These are phyloP conservation scores for Daldinia concentrica DNA, from an alignment of 495 filamentous ascomycete genomes.

Conservation along the genomic window DNA sequence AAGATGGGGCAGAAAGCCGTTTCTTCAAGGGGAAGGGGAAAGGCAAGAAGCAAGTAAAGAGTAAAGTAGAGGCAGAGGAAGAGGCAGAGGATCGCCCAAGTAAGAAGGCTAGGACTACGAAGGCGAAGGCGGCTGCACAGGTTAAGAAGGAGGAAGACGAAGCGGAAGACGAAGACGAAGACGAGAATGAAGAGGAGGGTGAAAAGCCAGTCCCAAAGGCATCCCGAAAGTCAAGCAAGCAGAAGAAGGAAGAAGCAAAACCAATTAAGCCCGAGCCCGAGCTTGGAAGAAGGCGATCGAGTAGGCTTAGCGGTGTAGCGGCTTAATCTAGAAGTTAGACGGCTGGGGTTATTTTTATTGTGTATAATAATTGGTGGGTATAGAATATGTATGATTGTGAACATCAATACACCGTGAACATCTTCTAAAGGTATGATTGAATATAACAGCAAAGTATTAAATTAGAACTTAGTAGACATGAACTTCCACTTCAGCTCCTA, in stretches of 20 bases:
- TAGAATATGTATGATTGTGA: background rate
- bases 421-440: no score
- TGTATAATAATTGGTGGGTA: background rate
- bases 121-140: conserved; percentile 23
- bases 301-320: conserved; percentile 40
- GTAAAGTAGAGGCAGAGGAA: conserved; percentile 20
- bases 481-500: background rate
- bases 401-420: background rate
- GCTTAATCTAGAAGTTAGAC: background rate
- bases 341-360: no score
- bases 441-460: no score
- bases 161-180: background rate
- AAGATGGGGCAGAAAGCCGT: conserved; percentile 42
- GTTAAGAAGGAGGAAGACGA: conserved; percentile 26
- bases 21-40: conserved; percentile 39
- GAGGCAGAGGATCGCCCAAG: conserved; percentile 25
- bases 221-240: conserved; percentile 14
- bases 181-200: background rate
- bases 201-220: conserved; percentile 15
- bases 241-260: conserved; percentile 12
- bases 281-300: conserved; percentile 49
- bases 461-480: background rate
- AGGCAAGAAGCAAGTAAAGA: background rate
- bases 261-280: conserved; percentile 14
- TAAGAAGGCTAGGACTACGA: conserved; percentile 43